phyloP scores from a whole-genome alignment of 768 basidiomycete genomes.

The Xerocomellus amylosporus region DNA sequence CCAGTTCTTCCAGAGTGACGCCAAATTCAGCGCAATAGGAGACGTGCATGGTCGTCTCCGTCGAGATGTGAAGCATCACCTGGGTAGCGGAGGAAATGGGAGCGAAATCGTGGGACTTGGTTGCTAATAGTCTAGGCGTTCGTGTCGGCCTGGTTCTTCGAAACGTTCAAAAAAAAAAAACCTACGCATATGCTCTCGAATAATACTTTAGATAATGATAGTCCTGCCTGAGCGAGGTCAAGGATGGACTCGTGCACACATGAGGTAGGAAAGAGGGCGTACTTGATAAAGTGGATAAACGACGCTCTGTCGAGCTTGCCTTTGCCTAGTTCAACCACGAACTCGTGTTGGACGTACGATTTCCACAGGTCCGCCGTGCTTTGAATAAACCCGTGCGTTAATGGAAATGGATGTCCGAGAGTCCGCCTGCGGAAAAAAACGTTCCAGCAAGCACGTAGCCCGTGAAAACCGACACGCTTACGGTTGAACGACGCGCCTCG shows the following conservation, averaged over 20 bases:
- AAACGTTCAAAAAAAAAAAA: not conserved
- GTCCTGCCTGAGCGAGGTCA: slow-evolving; percentile 57
- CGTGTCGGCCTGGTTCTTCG: not conserved
- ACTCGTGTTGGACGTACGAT: slow-evolving; percentile 78
- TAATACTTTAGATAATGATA: slow-evolving; percentile 83
- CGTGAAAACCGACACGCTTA: slow-evolving; percentile 36
- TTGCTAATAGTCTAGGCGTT: slow-evolving; percentile 59
- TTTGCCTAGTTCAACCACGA: slow-evolving; percentile 70
- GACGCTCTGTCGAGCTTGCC: slow-evolving; percentile 63
- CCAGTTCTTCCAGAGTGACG: slow-evolving; percentile 57
- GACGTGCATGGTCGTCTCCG: slow-evolving; percentile 72
- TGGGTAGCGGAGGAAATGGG: slow-evolving; percentile 61
- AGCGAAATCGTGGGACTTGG: slow-evolving; percentile 67
- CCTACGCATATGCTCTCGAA: slow-evolving; percentile 73
- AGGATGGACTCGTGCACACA: not conserved
- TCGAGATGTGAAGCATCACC: slow-evolving; percentile 60
- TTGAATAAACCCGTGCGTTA: slow-evolving; percentile 62
- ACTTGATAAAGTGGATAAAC: slow-evolving; percentile 88
- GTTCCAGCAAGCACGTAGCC: not conserved
- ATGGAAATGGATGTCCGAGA: slow-evolving; percentile 59
- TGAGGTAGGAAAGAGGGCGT: slow-evolving; percentile 15
- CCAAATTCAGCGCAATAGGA: slow-evolving; percentile 70
- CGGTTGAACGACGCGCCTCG: slow-evolving; percentile 48
- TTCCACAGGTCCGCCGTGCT: slow-evolving; percentile 59
- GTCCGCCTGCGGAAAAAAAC: slow-evolving; percentile 48